Evolutionary conservation across 768 basidiomycete species (phyloP), one percentile per base, ranked within the genome.

Genomic region (Favolaschia claudopus): DNA sequence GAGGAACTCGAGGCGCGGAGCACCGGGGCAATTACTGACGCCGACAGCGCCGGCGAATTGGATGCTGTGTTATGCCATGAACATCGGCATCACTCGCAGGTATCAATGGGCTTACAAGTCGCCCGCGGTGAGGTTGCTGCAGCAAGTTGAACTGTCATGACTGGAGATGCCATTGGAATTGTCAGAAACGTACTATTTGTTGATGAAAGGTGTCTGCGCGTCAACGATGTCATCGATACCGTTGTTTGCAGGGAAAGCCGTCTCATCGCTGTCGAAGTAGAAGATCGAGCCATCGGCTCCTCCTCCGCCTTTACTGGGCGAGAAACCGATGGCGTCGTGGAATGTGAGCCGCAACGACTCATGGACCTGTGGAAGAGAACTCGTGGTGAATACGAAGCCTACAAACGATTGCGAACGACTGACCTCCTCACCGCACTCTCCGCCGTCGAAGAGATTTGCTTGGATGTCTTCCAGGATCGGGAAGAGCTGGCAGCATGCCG

Each of bases 221-320:
- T 62, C 65, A 25, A 74, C 66, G 29, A 74, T 71, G 15, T 77
- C 76, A 53, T 77, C 69, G 37, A 70, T 66, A 25, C 76, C 63
- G 69, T 39, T 53, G 38, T 77, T 77, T 5, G 76, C 76, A 10
- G 67, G 57, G 62, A 76, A 79, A 14, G 58, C 56, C 8, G 70
- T 70, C 55, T 78, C 79, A 27, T 71, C 65, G 17, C 70, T 60
- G 7, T 55, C 53, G 58, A 79, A 79, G 15, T 63, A 53, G 48
- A 78, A 69, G 50, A 79, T 77, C 8, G 77, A 78, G 28, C 75
- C 79, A 47, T 78, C 76, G 39, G 67, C 65, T 3, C 67, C 67
- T 15, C 63, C 63, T 4, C 60, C 59, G 28, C 59, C 29, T 58
- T 25, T 15, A 7, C 14, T 25, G 22, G 58, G 58, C 1, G 45